phyloP scores from a whole-genome alignment of 805 yeast species.

The Wickerhamomyces pijperi region DNA sequence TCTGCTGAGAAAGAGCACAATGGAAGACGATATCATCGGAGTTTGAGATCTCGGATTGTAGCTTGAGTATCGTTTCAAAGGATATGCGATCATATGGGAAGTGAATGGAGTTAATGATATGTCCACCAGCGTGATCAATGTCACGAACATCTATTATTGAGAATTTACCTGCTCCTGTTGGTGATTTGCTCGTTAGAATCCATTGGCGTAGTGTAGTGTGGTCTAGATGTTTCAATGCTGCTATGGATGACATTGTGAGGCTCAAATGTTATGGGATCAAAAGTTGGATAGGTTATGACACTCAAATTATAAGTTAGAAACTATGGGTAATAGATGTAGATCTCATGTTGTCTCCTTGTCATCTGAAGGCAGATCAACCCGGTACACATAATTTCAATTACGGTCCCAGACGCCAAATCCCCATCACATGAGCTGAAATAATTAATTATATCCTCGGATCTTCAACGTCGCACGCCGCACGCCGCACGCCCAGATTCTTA shows the following conservation, averaged over 20 bases:
- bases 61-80: conserved; percentile 23
- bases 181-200: conserved; percentile 27
- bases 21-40: conserved; percentile 65
- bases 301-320: too few relatives aligned
- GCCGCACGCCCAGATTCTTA: too few relatives aligned
- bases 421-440: too few relatives aligned
- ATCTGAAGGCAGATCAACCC: too few relatives aligned
- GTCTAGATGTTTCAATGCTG: conserved; percentile 27
- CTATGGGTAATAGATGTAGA: too few relatives aligned
- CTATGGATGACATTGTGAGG: neutral
- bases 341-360: too few relatives aligned
- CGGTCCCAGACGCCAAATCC: too few relatives aligned
- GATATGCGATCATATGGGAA: conserved; percentile 36
- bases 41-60: conserved; percentile 6
- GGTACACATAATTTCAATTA: too few relatives aligned
- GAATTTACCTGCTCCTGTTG: conserved; percentile 29
- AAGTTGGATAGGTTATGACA: too few relatives aligned
- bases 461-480: too few relatives aligned
- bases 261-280: too few relatives aligned
- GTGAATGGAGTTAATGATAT: conserved; percentile 44
- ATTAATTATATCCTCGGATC: too few relatives aligned
- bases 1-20: conserved; percentile 81
- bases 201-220: conserved; percentile 34
- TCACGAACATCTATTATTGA: conserved; percentile 80
- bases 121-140: conserved; percentile 70